A percentile compares a stretch with the other conserved stretches of the same genome.
These are phyloP conservation scores for Penicillium roqueforti DNA, from an alignment of 495 filamentous ascomycete genomes.

Conservation along the genomic window DNA sequence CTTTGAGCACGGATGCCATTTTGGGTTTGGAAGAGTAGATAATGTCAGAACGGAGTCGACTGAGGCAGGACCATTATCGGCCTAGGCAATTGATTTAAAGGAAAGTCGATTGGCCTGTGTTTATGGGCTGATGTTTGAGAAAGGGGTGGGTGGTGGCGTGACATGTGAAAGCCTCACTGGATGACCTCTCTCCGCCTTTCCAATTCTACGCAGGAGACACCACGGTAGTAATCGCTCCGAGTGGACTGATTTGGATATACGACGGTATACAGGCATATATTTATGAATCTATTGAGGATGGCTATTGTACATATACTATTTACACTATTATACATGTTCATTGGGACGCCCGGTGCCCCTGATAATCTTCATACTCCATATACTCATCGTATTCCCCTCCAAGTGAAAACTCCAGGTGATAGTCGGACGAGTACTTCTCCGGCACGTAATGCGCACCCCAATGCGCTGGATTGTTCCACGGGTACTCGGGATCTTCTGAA, in stretches of 20 bases:
- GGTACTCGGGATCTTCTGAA: constrained; percentile 6
- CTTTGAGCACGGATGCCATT: constrained; percentile 27
- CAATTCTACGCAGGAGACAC: constrained; percentile 8
- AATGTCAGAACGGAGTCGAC: constrained; percentile 2
- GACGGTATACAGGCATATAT: background rate
- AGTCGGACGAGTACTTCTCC: background rate
- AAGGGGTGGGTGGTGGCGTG: constrained; percentile 36
- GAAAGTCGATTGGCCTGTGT: background rate
- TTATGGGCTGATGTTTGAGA: constrained; percentile 25
- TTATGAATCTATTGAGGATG: background rate
- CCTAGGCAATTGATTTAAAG: constrained; percentile 6
- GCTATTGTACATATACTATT: constrained; percentile 7
- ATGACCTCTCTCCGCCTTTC: constrained; percentile 19
- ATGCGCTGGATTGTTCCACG: background rate
- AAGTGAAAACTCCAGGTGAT: constrained; percentile 4
- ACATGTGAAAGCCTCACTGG: constrained; percentile 37
- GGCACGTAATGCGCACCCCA: constrained; percentile 5
- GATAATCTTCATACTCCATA: background rate
- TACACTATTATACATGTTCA: constrained; percentile 7
- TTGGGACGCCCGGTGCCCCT: background rate
- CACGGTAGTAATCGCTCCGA: background rate
- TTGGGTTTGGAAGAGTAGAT: constrained; percentile 7
- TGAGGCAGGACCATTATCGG: constrained; percentile 2
- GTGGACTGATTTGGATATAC: background rate
- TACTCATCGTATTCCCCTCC: background rate